Evolutionary conservation across 2,329 filamentous ascomycete genomes (phyloP).

Genomic region (Penicillium sp.): DNA sequence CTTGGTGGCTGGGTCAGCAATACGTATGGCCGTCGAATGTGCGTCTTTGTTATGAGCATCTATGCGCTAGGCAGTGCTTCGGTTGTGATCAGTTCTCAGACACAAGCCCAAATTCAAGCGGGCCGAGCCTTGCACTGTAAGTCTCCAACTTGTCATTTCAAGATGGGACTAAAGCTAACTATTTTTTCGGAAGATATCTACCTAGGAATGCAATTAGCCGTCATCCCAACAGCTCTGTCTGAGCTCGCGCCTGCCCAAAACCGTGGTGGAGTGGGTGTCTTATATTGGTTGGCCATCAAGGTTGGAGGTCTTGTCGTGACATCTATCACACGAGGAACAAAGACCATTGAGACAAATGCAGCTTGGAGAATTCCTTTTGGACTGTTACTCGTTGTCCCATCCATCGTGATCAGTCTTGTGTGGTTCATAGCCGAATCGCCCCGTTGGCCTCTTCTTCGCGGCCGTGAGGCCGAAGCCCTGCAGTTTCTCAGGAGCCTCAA

Average conservation of each 20-base stretch:
- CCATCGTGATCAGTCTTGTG: constrained; percentile 23
- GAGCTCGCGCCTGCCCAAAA: constrained; percentile 27
- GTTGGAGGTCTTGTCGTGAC: constrained; percentile 28
- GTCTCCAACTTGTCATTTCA: not conserved
- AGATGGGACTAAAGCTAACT: not conserved
- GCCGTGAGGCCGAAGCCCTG: constrained; percentile 31
- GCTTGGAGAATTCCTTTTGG: constrained; percentile 36
- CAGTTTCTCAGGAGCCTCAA: constrained; percentile 21
- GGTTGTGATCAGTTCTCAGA: constrained; percentile 15
- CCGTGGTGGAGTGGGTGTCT: constrained; percentile 18
- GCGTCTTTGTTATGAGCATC: constrained; percentile 16
- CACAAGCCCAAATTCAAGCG: constrained; percentile 14
- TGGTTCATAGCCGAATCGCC: constrained; percentile 39
- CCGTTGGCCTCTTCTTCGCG: constrained; percentile 34
- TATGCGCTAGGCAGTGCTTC: constrained; percentile 17
- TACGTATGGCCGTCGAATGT: constrained; percentile 19
- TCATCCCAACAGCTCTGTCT: constrained; percentile 39
- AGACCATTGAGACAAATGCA: constrained; percentile 28
- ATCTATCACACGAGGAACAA: constrained; percentile 20
- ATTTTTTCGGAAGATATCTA: constrained; percentile 26
- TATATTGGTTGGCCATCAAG: constrained; percentile 25
- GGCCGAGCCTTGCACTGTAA: constrained; percentile 16
- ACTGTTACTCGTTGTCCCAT: constrained; percentile 26
- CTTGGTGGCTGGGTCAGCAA: constrained; percentile 17
- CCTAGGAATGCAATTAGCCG: constrained; percentile 47